phyloP scores from a whole-genome alignment of 2,329 filamentous ascomycete genomes.

The Triangularia verruculosa region DNA sequence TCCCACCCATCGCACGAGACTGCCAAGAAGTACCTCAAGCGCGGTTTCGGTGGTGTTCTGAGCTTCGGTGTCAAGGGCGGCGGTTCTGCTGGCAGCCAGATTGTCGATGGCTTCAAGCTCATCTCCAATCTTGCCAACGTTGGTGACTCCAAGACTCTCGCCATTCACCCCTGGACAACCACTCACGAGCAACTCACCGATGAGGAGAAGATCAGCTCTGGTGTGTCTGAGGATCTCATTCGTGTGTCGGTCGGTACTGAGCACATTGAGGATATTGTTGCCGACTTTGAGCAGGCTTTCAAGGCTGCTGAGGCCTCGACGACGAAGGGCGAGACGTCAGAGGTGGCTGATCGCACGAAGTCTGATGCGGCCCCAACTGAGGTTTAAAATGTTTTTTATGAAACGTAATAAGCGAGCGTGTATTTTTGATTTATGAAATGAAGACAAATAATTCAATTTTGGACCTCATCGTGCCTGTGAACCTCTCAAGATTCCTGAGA shows the following conservation, averaged over 20 bases:
- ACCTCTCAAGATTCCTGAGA: not conserved
- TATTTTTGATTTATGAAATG: not conserved
- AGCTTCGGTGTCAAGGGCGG: conserved; percentile 93
- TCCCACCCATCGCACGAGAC: conserved; percentile 75
- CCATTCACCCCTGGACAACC: conserved; percentile 92
- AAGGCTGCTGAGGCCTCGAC: conserved; percentile 52
- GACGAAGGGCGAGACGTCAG: conserved; percentile 32
- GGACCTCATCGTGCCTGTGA: not conserved
- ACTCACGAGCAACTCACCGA: conserved; percentile 90
- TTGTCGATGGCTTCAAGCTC: conserved; percentile 92
- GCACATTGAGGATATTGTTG: conserved; percentile 96
- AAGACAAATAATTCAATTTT: not conserved
- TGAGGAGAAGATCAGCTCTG: conserved; percentile 74
- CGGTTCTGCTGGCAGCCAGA: conserved; percentile 74
- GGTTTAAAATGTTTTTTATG: conserved; percentile 29
- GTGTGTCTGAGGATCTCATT: conserved; percentile 87
- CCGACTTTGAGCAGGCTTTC: conserved; percentile 91
- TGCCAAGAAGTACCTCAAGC: conserved; percentile 82
- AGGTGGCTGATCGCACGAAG: conserved; percentile 32
- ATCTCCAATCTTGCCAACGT: conserved; percentile 97
- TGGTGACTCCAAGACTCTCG: conserved; percentile 90
- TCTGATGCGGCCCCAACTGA: conserved; percentile 40
- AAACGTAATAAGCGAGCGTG: conserved; percentile 10
- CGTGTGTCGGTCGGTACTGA: conserved; percentile 94
- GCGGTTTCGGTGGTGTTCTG: conserved; percentile 85